Conservation (phyloP, 2,329 filamentous ascomycete species). For the Fusarium pininemorale region DNA sequence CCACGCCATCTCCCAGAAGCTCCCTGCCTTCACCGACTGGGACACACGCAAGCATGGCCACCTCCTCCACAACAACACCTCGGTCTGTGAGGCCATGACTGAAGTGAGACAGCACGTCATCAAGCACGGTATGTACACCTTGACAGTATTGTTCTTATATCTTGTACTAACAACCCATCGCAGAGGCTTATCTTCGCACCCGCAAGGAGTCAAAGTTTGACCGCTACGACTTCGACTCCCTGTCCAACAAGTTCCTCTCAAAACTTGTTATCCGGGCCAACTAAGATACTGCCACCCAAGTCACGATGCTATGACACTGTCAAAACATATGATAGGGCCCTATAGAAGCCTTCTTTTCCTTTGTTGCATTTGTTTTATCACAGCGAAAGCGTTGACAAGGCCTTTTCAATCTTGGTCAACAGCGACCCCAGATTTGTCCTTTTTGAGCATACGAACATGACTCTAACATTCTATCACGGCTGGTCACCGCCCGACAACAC, state of each 20-base stretch:
- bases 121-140: constrained; percentile 84
- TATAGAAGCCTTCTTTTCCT: constrained; percentile 39
- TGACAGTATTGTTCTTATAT: neutral
- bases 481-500: constrained; percentile 47
- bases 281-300: constrained; percentile 53
- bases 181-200: constrained; percentile 87
- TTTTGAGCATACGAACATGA: constrained; percentile 41
- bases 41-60: constrained; percentile 91
- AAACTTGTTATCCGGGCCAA: constrained; percentile 96
- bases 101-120: constrained; percentile 92
- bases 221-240: constrained; percentile 89
- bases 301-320: constrained; percentile 30
- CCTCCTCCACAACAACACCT: constrained; percentile 86
- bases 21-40: constrained; percentile 93
- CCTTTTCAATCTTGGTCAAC: constrained; percentile 47
- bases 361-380: constrained; percentile 48
- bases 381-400: constrained; percentile 58
- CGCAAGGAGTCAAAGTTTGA: constrained; percentile 86
- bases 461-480: constrained; percentile 46
- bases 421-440: constrained; percentile 39
- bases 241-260: constrained; percentile 97
- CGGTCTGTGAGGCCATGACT: constrained; percentile 95
- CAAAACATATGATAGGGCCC: constrained; percentile 19
- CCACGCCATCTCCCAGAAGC: constrained; percentile 97
- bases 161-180: constrained; percentile 33